These are phyloP conservation scores for Mucuna pruriens DNA, from an alignment of 306 rosid genomes.

Conservation along the genomic window DNA sequence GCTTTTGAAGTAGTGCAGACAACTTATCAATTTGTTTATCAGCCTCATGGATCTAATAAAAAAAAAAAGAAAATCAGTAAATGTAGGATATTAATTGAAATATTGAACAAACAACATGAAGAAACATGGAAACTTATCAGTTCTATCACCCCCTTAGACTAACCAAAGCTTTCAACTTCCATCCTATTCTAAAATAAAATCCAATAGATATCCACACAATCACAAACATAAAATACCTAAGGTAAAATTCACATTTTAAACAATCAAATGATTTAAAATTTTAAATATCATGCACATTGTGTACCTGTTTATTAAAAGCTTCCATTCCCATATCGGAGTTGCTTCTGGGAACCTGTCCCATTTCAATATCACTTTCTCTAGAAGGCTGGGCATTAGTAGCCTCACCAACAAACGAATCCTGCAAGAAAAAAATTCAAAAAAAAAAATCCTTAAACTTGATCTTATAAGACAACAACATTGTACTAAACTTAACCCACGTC, in stretches of 20 bases:
- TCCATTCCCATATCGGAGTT: slow-evolving; percentile 72
- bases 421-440: slow-evolving; percentile 29
- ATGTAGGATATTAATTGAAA: not conserved
- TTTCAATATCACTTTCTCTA: slow-evolving; percentile 78
- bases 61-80: slow-evolving; percentile 28
- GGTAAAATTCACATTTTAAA: not conserved
- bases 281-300: slow-evolving; percentile 18
- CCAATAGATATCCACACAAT: slow-evolving; percentile 6
- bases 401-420: slow-evolving; percentile 84
- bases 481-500: slow-evolving; percentile 10
- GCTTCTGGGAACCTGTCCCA: slow-evolving; percentile 66
- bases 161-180: not conserved
- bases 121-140: not conserved
- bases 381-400: slow-evolving; percentile 65
- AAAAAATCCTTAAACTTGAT: slow-evolving; percentile 26
- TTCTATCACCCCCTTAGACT: not conserved
- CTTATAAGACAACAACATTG: slow-evolving; percentile 18
- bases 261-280: slow-evolving; percentile 7
- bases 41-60: slow-evolving; percentile 63
- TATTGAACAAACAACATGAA: slow-evolving; percentile 28
- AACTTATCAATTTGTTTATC: slow-evolving; percentile 81
- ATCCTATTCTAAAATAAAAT: not conserved
- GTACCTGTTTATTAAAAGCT: slow-evolving; percentile 85
- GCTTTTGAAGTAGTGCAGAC: slow-evolving; percentile 69
- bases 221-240: not conserved